Base-by-base conservation (phyloP, 2,329 filamentous ascomycete genomes). In the Ambrosiella cleistominuta region DNA sequence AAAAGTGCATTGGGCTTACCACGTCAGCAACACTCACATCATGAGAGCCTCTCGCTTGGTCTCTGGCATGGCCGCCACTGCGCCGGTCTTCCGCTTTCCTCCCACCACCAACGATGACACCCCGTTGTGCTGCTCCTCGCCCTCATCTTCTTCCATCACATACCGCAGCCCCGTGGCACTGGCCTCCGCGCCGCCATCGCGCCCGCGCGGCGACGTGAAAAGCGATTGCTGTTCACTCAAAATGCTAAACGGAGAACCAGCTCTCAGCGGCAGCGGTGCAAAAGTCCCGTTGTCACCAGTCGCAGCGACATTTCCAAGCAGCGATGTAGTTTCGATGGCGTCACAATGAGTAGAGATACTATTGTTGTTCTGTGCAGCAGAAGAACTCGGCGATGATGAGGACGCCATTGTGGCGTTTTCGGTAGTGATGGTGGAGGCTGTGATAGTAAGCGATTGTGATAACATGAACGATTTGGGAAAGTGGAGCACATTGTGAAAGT, bases 171-270 rank as follows among this genome's bases (percentile, higher is more conserved):
- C 42, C 17, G 17, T 42, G 7, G 52, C 38, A 17, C 27, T 44
- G n/a, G 17, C 27, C 7, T 39, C 44, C 3, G 9, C 15, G 12
- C 7, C 38, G 8, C 47, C 42, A 7, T 59, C 57, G 15, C 44
- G 57, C 17, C 52, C 52, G 35, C 45, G 51, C 17, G 42, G 19
- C n/a, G 44, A 13, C n/a, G 44, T 17, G n/a, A 47, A 47, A 37
- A 59, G 42, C 12, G 54, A 53, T 36, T 59, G 52, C 9, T 13
- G 39, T 40, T 59, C 57, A 15, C 57, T 59, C 44, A 44, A 38
- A 17, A 59, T 45, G n/a, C 57, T 59, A 35, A 59, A 59, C 5
- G 52, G 57, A 19, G 51, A 55, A 4, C 45, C 57, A 12, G 40
- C 50, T 50, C 44, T 35, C 13, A 11, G 50, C 1, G 44, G 17